These are phyloP conservation scores for Spergularia azorica DNA, from an alignment of 179 eudicot species.

Conservation along the genomic window DNA sequence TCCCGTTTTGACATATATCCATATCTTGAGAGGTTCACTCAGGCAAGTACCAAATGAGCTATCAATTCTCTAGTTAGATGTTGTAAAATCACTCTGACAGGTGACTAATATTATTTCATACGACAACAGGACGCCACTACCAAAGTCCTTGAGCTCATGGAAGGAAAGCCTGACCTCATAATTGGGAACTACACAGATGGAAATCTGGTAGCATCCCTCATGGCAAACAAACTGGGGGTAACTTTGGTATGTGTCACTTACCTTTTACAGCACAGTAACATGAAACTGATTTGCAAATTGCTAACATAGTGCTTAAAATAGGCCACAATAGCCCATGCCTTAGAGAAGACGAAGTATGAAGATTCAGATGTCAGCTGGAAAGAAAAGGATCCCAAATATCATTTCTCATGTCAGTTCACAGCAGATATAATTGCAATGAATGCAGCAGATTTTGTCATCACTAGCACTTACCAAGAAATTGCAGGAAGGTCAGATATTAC, in stretches of 20 bases:
- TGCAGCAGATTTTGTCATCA: conserved; percentile 54
- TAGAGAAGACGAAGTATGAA: conserved; percentile 60
- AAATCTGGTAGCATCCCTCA: conserved; percentile 54
- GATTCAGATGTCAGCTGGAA: conserved; percentile 58
- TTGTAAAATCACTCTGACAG: not conserved
- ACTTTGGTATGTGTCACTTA: conserved; percentile 35
- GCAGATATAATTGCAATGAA: conserved; percentile 60
- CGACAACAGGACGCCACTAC: conserved; percentile 50
- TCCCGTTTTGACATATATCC: conserved; percentile 62
- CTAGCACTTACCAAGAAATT: conserved; percentile 63
- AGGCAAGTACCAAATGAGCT: conserved; percentile 35
- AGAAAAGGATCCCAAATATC: conserved; percentile 51
- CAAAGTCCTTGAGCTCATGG: conserved; percentile 43
- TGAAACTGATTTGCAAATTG: not conserved
- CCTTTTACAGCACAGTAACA: not conserved
- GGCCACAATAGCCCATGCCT: conserved; percentile 62
- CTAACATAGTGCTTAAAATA: conserved; percentile 18
- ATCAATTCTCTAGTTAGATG: conserved; percentile 11
- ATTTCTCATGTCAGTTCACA: conserved; percentile 60
- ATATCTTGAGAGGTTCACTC: conserved; percentile 51
- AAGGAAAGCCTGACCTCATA: conserved; percentile 53
- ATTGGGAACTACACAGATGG: conserved; percentile 62
- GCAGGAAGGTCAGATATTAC: conserved; percentile 45
- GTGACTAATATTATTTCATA: conserved; percentile 15
- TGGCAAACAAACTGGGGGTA: conserved; percentile 55